These are phyloP conservation scores for Malassezia cuniculi DNA, from an alignment of 1,284 basidiomycete species.

Conservation along the genomic window DNA sequence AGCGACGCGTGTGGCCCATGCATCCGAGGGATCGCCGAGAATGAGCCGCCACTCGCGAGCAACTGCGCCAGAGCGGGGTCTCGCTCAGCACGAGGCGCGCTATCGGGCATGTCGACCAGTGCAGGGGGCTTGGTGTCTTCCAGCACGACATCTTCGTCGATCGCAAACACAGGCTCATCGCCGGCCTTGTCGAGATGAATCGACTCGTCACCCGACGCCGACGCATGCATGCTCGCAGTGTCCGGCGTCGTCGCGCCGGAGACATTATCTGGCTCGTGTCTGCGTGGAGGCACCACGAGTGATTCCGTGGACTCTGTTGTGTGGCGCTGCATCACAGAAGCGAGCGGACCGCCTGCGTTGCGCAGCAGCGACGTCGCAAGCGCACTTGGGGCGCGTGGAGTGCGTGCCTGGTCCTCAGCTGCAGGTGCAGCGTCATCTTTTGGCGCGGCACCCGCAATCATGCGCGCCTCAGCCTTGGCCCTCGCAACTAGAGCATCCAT, in stretches of 20 bases:
- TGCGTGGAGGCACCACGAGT: background rate
- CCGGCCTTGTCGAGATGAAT: too few relatives aligned
- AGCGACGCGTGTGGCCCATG: background rate
- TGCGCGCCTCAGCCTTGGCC: background rate
- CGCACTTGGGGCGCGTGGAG: too few relatives aligned
- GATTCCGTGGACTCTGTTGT: background rate
- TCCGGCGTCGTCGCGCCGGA: background rate
- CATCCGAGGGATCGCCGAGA: background rate
- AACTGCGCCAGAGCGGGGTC: background rate
- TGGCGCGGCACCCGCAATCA: background rate
- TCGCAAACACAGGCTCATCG: background rate
- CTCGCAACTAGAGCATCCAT: background rate
- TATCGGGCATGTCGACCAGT: background rate
- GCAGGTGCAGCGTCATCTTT: background rate
- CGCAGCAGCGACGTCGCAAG: too few relatives aligned
- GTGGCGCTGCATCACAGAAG: background rate
- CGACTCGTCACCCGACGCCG: too few relatives aligned
- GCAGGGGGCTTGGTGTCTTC: background rate
- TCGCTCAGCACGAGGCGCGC: background rate
- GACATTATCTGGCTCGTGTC: background rate
- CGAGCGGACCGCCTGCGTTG: too few relatives aligned
- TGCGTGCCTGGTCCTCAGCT: too few relatives aligned
- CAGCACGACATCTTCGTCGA: slow-evolving; percentile 1
- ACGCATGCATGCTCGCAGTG: too few relatives aligned
- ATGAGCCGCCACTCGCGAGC: background rate